Percentiles rank a stretch among this genome's conserved stretches.
Evolutionary conservation across 768 basidiomycete species (phyloP).

Genomic region (Hygrophorus russula): DNA sequence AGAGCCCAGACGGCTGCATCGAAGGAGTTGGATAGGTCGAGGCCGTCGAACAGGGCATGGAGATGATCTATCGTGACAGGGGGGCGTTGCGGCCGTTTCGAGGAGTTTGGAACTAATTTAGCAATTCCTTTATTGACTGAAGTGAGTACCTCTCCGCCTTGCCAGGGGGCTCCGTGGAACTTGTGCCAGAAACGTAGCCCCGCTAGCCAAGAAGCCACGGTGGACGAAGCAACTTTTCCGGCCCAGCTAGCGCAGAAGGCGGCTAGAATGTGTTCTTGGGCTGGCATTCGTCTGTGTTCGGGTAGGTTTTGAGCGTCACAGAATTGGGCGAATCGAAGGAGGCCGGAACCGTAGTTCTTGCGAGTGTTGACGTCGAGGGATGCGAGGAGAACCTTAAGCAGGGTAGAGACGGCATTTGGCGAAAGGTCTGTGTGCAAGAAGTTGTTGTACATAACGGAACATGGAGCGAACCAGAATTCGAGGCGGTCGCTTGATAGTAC

Average conservation of each 20-base stretch:
- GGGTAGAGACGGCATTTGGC: no score
- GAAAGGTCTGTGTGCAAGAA: no score
- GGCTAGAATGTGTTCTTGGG: conserved; percentile 15
- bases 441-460: no score
- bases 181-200: conserved; percentile 24
- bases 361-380: conserved; percentile 9
- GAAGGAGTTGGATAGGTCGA: conserved; percentile 14
- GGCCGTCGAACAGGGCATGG: conserved; percentile 6
- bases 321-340: conserved; percentile 21
- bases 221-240: conserved; percentile 8
- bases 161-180: conserved; percentile 21
- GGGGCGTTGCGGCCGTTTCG: conserved; percentile 7
- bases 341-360: conserved; percentile 19
- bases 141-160: conserved; percentile 11
- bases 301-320: conserved; percentile 17
- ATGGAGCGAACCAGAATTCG: no score
- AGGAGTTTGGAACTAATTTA: conserved; percentile 12
- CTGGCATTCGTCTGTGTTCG: conserved; percentile 17
- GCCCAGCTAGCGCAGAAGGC: conserved; percentile 15
- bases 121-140: conserved; percentile 7
- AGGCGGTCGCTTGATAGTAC: no score
- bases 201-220: conserved; percentile 19
- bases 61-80: conserved; percentile 23
- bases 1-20: conserved; percentile 22
- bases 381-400: conserved; percentile 3